These are phyloP conservation scores for Plasmodium vinckei DNA, from an alignment of 169 alveolate species.

Conservation along the genomic window DNA sequence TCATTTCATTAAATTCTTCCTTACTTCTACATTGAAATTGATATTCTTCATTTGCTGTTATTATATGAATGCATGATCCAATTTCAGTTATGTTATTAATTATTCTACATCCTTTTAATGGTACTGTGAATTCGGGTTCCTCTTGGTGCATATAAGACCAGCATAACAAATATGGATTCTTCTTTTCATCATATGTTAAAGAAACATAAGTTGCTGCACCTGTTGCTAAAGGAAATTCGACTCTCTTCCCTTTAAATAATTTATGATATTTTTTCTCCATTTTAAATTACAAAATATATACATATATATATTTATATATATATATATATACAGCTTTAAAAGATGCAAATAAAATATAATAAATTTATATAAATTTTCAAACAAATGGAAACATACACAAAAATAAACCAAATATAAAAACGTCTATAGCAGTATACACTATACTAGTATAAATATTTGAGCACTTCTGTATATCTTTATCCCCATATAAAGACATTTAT, in stretches of 20 bases:
- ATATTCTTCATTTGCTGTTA: conserved; percentile 69
- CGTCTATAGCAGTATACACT: too few species aligned
- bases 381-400: too few species aligned
- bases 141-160: conserved; percentile 65
- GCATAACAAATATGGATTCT: conserved; percentile 69
- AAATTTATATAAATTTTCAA: too few species aligned
- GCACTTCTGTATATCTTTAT: too few species aligned
- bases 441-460: too few species aligned
- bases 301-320: conserved; percentile 8
- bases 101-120: conserved; percentile 74
- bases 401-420: too few species aligned
- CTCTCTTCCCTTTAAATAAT: conserved; percentile 67
- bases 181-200: conserved; percentile 73
- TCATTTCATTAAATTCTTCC: conserved; percentile 73
- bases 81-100: conserved; percentile 73
- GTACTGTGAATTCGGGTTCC: conserved; percentile 73
- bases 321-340: not conserved
- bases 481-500: too few species aligned
- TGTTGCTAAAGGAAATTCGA: conserved; percentile 75
- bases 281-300: not conserved
- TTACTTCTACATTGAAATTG: conserved; percentile 75
- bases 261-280: conserved; percentile 74
- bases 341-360: too few species aligned
- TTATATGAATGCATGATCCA: conserved; percentile 74
- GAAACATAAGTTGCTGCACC: conserved; percentile 77